These are phyloP conservation scores for Brasenia schreberi DNA, from an alignment of 164 flowering plant genomes.

Conservation along the genomic window DNA sequence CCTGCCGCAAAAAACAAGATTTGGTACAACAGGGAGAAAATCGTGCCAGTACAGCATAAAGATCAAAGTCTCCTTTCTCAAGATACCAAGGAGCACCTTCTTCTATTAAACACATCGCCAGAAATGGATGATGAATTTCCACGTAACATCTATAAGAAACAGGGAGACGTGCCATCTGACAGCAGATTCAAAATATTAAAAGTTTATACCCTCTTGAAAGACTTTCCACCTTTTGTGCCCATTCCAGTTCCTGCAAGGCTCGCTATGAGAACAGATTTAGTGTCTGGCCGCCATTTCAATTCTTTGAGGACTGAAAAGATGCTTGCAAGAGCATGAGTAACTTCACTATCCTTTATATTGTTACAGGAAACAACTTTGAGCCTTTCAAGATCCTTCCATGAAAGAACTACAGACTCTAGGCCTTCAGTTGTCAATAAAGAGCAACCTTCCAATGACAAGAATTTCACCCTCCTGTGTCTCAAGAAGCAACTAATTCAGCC, in stretches of 20 bases:
- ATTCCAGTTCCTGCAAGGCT: conserved; percentile 49
- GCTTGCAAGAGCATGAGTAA: conserved; percentile 53
- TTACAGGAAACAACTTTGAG: conserved; percentile 80
- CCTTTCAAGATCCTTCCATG: conserved; percentile 71
- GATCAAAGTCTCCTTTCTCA: background rate
- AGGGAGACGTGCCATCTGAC: background rate
- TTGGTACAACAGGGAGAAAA: background rate
- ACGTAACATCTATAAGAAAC: background rate
- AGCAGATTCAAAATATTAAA: background rate
- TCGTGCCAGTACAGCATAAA: background rate
- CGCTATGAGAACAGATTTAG: conserved; percentile 54
- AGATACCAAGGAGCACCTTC: background rate
- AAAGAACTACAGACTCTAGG: conserved; percentile 56
- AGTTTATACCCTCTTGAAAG: conserved; percentile 39
- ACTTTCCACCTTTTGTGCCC: conserved; percentile 56
- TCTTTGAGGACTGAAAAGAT: conserved; percentile 67
- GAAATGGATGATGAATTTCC: background rate
- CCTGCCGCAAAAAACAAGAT: background rate
- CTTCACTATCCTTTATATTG: conserved; percentile 60
- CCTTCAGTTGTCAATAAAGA: conserved; percentile 68
- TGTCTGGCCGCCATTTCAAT: conserved; percentile 80
- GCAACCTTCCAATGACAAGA: conserved; percentile 74
- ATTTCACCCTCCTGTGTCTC: conserved; percentile 58
- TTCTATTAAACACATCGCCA: background rate
- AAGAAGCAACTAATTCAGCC: background rate